phyloP scores from a whole-genome alignment of 352 stramenopile genomes.

The Globisporangium takayamanum region DNA sequence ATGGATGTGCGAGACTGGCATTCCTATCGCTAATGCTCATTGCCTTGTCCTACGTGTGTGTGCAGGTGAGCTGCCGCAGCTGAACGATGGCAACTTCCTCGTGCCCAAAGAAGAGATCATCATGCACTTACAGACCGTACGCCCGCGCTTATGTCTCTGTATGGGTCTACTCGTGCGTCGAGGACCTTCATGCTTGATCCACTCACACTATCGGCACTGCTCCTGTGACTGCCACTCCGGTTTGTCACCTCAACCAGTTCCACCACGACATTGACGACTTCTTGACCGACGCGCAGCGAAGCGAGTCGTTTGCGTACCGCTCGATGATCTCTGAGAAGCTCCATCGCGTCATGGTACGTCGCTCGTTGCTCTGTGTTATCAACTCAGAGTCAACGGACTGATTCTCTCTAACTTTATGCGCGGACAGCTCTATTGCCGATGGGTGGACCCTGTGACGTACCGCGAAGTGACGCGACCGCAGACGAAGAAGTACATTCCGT shows the following conservation, averaged over 20 bases:
- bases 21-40: no score
- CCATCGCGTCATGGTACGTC: constrained; percentile 58
- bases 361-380: not conserved
- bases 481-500: constrained; percentile 77
- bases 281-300: constrained; percentile 63
- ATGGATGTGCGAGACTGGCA: not conserved
- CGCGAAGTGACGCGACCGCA: constrained; percentile 77
- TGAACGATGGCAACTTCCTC: constrained; percentile 84
- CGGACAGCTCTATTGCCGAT: constrained; percentile 62
- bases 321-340: constrained; percentile 81
- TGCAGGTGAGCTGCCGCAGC: constrained; percentile 68
- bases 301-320: constrained; percentile 78
- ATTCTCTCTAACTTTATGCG: not conserved
- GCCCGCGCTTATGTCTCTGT: not conserved
- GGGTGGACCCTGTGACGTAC: constrained; percentile 81
- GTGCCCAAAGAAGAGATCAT: constrained; percentile 81
- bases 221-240: not conserved
- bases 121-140: constrained; percentile 79
- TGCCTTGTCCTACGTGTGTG: not conserved
- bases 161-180: not conserved
- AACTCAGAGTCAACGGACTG: not conserved
- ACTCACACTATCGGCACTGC: not conserved
- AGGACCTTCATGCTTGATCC: not conserved
- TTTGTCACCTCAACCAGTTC: constrained; percentile 30
- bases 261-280: constrained; percentile 73